Evolutionary conservation across 441 rosid species (phyloP), one percentile per base, ranked within the genome.

Genomic region (Metrosideros polymorpha): DNA sequence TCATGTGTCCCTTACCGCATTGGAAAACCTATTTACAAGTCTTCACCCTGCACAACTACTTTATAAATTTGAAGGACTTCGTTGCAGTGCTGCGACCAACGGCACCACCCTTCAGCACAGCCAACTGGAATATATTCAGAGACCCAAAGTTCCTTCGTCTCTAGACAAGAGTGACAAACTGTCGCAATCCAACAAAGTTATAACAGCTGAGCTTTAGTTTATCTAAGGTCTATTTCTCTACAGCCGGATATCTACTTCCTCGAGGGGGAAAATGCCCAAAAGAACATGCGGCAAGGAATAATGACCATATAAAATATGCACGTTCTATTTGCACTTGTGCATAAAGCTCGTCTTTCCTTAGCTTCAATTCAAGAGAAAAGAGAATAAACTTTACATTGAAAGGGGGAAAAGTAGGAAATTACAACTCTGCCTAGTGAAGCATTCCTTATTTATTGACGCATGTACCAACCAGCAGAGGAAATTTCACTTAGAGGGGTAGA

Each of bases 341-440:
- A 71, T 12, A 35, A 22, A 19, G 47, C 79, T 71, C 79, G 22
- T 71, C 79, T 22, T 42, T 79, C n/a, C 88, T 85, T 76, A 84
- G 75, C 85, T 82, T 63, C 83, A 57, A 89, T 82, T 88, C 87
- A 24, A 47, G 83, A 83, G 75, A 83, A 39, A 82, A 82, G 87
- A 92, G 89, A 10, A 71, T 39, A 22, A 89, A 45, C 89, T 89
- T 86, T 91, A 91, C 91, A 92, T 29, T 10, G 84, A 55, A 83
- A 39, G 12, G 39, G 54, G 42, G 63, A 9, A 22, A 47, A 30
- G 51, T n/a, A 57, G 32, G 29, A 32, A 75, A 86, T 83, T 82
- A 32, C 13, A 22, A 50, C 79, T 84, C 77, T 35, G 87, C 85
- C 90, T 61, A 47, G 43, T 63, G 50, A 84, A 84, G 88, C 88